Conservation (phyloP, 2,329 filamentous ascomycete genomes). For the Scedosporium minutisporum region DNA sequence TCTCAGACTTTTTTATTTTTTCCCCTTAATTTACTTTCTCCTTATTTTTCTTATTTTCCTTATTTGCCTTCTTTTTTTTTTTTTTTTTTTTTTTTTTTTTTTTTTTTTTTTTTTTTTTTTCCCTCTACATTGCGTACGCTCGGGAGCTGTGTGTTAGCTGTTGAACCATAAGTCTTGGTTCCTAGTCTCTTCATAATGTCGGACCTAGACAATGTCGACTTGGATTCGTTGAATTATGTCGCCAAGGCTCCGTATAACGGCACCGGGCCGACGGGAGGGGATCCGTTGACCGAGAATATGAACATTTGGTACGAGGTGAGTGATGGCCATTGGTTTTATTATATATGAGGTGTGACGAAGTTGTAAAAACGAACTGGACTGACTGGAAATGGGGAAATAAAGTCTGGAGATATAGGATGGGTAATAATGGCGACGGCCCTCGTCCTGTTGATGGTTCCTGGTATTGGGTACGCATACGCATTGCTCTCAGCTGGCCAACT, state of each 20-base stretch:
- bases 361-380: background rate
- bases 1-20: too few species aligned
- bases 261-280: slow-evolving; percentile 53
- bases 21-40: too few species aligned
- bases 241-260: slow-evolving; percentile 52
- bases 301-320: slow-evolving; percentile 70
- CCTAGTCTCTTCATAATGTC: background rate
- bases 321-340: background rate
- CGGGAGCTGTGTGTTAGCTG: too few species aligned
- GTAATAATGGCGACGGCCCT: slow-evolving; percentile 73
- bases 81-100: too few species aligned
- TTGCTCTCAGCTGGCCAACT: too few species aligned
- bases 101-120: too few species aligned
- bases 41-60: too few species aligned
- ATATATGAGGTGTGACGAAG: background rate
- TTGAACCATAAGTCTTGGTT: too few species aligned
- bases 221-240: slow-evolving; percentile 34
- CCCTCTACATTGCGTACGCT: too few species aligned
- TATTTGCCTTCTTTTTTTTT: background rate
- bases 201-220: slow-evolving; percentile 25
- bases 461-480: slow-evolving; percentile 56
- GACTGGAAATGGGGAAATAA: background rate
- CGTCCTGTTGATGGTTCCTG: slow-evolving; percentile 86
- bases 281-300: slow-evolving; percentile 57
- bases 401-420: slow-evolving; percentile 80